Evolutionary conservation across 2,329 filamentous ascomycete species (phyloP).

Genomic region (Lecanosticta acicola): DNA sequence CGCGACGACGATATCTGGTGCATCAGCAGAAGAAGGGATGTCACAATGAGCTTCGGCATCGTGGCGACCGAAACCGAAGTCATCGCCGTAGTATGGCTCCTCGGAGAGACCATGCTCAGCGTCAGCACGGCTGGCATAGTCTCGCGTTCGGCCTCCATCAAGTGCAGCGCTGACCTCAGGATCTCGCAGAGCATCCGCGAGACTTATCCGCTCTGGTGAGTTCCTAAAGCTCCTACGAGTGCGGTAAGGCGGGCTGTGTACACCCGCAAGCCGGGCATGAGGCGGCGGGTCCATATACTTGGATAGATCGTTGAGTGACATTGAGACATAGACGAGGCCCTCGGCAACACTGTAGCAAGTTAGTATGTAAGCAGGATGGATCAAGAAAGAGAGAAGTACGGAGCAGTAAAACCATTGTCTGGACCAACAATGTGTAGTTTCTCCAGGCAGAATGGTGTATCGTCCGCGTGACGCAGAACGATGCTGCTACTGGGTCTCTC

Average conservation of each 20-base stretch:
- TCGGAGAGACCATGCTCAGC: constrained; percentile 15
- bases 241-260: constrained; percentile 25
- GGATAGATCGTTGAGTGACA: constrained; percentile 73
- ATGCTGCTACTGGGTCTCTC: constrained; percentile 84
- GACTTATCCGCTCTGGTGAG: constrained; percentile 27
- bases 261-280: constrained; percentile 21
- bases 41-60: constrained; percentile 27
- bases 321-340: constrained; percentile 86
- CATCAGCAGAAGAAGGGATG: constrained; percentile 16
- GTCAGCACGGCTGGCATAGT: constrained; percentile 16
- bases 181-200: constrained; percentile 30
- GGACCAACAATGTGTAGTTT: constrained; percentile 87
- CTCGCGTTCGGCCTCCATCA: constrained; percentile 7
- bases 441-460: constrained; percentile 73
- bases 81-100: constrained; percentile 18
- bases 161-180: constrained; percentile 24
- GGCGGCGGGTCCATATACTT: constrained; percentile 34
- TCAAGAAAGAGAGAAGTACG: constrained; percentile 54
- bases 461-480: constrained; percentile 72
- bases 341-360: constrained; percentile 64
- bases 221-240: constrained; percentile 15
- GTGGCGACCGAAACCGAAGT: constrained; percentile 18
- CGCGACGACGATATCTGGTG: constrained; percentile 10
- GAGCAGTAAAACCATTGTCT: constrained; percentile 71
- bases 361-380: constrained; percentile 23